Percentiles rank a stretch among this genome's conserved stretches.
Conservation (phyloP, 2,329 filamentous ascomycete genomes). For the Ambrosiella beaveri region DNA sequence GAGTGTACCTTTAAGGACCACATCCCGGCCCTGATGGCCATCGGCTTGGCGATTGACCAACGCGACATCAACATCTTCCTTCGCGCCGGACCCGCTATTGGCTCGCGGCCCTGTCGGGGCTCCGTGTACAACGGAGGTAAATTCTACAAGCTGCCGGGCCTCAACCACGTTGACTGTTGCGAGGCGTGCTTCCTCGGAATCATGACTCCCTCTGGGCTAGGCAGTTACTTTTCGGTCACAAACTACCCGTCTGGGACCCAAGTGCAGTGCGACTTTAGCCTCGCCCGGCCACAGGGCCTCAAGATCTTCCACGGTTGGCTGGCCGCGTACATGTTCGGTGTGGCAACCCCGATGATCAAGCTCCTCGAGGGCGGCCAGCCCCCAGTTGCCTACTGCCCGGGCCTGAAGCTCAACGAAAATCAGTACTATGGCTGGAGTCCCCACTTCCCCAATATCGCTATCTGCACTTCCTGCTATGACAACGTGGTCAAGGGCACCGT, state of each 20-base stretch:
- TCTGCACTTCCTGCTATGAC: constrained; percentile 22
- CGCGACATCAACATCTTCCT: constrained; percentile 18
- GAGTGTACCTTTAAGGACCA: constrained; percentile 1
- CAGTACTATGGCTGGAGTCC: constrained; percentile 21
- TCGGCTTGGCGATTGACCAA: constrained; percentile 16
- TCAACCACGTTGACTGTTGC: constrained; percentile 18
- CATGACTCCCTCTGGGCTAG: constrained; percentile 17
- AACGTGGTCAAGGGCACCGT: constrained; percentile 18
- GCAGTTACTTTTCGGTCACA: constrained; percentile 18
- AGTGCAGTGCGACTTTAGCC: constrained; percentile 20
- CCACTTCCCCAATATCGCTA: constrained; percentile 15
- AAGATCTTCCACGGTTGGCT: constrained; percentile 20
- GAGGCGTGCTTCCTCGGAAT: constrained; percentile 21
- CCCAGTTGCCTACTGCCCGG: constrained; percentile 17
- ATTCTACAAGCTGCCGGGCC: constrained; percentile 18
- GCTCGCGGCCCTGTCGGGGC: constrained; percentile 17
- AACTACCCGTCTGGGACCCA: constrained; percentile 13
- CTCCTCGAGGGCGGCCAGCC: not conserved
- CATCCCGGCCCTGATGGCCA: constrained; percentile 16
- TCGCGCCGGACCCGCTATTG: constrained; percentile 16
- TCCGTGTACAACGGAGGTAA: constrained; percentile 19
- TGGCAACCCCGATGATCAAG: constrained; percentile 17
- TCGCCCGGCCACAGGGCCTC: constrained; percentile 14
- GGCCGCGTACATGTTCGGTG: constrained; percentile 17
- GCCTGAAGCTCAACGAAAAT: constrained; percentile 16